These are phyloP conservation scores for Boletus coccyginus DNA, from an alignment of 768 basidiomycete species.

Conservation along the genomic window DNA sequence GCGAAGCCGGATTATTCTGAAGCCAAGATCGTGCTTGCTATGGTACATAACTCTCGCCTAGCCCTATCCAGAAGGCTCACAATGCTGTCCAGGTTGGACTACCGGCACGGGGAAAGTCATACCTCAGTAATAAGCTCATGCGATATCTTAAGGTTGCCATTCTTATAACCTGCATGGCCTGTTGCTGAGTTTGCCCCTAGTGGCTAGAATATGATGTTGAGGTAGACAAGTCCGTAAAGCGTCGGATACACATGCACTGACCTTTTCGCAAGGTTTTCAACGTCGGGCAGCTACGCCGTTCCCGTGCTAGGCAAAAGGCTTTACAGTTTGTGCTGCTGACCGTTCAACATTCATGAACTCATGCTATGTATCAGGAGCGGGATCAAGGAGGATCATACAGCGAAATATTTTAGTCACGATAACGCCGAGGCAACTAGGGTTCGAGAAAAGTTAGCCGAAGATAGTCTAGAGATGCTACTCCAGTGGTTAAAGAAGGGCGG, in stretches of 20 bases:
- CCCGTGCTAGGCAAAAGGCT: conserved; percentile 79
- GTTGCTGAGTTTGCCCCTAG: conserved; percentile 40
- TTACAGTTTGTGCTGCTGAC: conserved; percentile 49
- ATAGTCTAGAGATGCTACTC: conserved; percentile 93
- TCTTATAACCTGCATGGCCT: neutral
- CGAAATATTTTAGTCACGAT: conserved; percentile 84
- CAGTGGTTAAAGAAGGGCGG: conserved; percentile 93
- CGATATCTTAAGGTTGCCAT: conserved; percentile 82
- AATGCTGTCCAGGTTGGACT: conserved; percentile 70
- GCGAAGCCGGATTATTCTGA: conserved; percentile 98
- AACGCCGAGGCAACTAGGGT: conserved; percentile 74
- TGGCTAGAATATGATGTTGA: conserved; percentile 99
- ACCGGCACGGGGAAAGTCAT: conserved; percentile 98
- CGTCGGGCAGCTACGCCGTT: conserved; percentile 90
- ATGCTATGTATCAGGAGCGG: conserved; percentile 53
- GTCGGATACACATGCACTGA: neutral
- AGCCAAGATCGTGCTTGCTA: conserved; percentile 96
- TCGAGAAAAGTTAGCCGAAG: conserved; percentile 82
- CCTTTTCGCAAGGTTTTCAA: conserved; percentile 77
- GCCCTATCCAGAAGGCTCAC: neutral
- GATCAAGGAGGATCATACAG: conserved; percentile 86
- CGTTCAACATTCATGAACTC: neutral
- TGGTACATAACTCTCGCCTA: conserved; percentile 50
- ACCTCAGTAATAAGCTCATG: conserved; percentile 96
- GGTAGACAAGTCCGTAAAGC: conserved; percentile 36